A percentile compares a stretch with the other conserved stretches of the same genome.
Evolutionary conservation across 2,329 filamentous ascomycete genomes (phyloP).

Genomic region (Rachicladosporium sp.): DNA sequence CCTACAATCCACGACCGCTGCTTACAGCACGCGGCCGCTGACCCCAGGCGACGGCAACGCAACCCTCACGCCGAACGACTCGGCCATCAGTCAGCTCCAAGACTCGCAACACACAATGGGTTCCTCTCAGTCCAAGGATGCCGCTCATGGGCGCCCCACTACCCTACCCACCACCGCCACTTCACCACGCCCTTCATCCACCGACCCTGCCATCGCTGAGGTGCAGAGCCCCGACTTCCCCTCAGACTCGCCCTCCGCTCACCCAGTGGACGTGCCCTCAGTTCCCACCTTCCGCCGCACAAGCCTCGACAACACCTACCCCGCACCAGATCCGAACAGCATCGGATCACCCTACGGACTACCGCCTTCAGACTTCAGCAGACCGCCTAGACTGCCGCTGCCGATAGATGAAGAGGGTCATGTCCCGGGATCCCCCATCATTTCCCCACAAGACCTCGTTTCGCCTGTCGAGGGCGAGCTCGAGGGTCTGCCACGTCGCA

Average conservation of each 20-base stretch:
- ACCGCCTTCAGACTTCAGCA: constrained; percentile 36
- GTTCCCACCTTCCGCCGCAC: not conserved
- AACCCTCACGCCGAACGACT: constrained; percentile 1
- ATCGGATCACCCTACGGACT: constrained; percentile 23
- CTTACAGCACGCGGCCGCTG: constrained; percentile 16
- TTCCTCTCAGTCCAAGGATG: constrained; percentile 2
- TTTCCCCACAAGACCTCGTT: constrained; percentile 54
- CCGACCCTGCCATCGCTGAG: constrained; percentile 5
- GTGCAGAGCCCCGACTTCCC: constrained; percentile 3
- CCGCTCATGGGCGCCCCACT: constrained; percentile 1
- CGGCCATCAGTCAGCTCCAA: constrained; percentile 3
- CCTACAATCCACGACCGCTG: too few species aligned
- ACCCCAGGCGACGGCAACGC: constrained; percentile 12
- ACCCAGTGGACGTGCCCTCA: constrained; percentile 5
- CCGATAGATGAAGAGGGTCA: constrained; percentile 88
- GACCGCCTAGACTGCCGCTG: constrained; percentile 80
- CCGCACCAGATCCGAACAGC: constrained; percentile 11
- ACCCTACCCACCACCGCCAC: constrained; percentile 1
- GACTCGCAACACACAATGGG: constrained; percentile 6
- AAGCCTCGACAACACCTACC: constrained; percentile 9
- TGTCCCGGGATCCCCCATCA: constrained; percentile 80
- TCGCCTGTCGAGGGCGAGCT: constrained; percentile 33
- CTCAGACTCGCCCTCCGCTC: constrained; percentile 3
- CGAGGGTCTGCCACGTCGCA: constrained; percentile 39
- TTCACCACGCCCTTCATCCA: constrained; percentile 2